Conservation (phyloP, 352 stramenopile species). For the Globisporangium carolinianum region DNA sequence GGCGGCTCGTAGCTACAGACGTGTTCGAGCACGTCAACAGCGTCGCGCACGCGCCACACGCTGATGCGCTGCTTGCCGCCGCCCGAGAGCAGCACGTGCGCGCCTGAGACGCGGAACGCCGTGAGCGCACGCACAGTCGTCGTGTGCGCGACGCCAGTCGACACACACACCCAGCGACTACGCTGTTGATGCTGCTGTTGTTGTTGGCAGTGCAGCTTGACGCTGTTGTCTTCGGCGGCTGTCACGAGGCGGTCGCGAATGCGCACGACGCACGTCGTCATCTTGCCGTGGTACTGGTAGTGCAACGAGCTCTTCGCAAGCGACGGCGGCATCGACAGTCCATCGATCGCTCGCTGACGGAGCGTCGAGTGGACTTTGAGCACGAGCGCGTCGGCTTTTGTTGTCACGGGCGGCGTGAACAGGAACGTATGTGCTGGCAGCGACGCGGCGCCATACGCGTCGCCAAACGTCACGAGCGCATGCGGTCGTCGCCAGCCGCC, state of each 20-base stretch:
- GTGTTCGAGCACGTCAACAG: constrained; percentile 36
- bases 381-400: constrained; percentile 38
- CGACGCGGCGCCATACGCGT: constrained; percentile 6
- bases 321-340: not conserved
- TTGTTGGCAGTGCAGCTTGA: constrained; percentile 55
- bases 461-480: constrained; percentile 24
- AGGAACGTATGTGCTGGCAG: constrained; percentile 56
- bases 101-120: constrained; percentile 25
- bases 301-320: constrained; percentile 47
- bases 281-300: constrained; percentile 64
- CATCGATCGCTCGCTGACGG: not conserved
- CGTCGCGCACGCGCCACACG: constrained; percentile 47
- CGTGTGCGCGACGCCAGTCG: constrained; percentile 64
- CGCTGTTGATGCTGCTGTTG: constrained; percentile 1
- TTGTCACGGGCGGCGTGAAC: constrained; percentile 50
- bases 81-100: constrained; percentile 56
- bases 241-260: constrained; percentile 53
- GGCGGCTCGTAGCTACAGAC: constrained; percentile 55
- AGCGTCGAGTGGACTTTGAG: constrained; percentile 67
- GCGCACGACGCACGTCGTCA: constrained; percentile 56
- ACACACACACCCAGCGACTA: constrained; percentile 34
- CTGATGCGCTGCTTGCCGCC: constrained; percentile 81
- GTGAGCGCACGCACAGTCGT: constrained; percentile 71
- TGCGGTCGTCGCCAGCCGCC: constrained; percentile 81
- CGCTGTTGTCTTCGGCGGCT: constrained; percentile 73